These are phyloP conservation scores for Candida silvatica DNA, from an alignment of 805 yeast species.

Conservation along the genomic window DNA sequence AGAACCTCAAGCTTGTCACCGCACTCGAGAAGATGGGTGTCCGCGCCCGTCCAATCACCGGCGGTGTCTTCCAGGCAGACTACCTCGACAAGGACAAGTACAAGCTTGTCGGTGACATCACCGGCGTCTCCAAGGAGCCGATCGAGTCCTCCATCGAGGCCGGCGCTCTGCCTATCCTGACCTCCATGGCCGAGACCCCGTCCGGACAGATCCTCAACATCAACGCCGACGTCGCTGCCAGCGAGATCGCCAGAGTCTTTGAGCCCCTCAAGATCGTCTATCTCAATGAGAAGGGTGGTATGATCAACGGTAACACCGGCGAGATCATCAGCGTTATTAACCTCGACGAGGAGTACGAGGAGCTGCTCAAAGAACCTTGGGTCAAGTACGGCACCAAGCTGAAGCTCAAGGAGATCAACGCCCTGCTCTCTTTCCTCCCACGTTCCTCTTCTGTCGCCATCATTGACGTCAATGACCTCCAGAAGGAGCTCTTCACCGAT, in stretches of 20 bases:
- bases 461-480: conserved; percentile 89
- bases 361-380: conserved; percentile 88
- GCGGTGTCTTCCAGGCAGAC: conserved; percentile 93
- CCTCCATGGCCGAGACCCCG: conserved; percentile 93
- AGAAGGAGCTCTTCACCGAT: conserved; percentile 95
- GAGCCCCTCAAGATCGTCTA: conserved; percentile 97
- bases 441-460: conserved; percentile 97
- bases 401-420: conserved; percentile 94
- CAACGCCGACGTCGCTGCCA: conserved; percentile 98
- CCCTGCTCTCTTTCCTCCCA: conserved; percentile 86
- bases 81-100: conserved; percentile 87
- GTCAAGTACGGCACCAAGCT: conserved; percentile 97
- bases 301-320: conserved; percentile 84
- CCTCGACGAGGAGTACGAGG: conserved; percentile 93
- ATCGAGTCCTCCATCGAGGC: conserved; percentile 92
- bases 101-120: conserved; percentile 86
- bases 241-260: conserved; percentile 92
- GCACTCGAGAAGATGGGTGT: conserved; percentile 96
- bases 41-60: conserved; percentile 96
- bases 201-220: conserved; percentile 96
- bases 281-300: conserved; percentile 96
- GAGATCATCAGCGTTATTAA: conserved; percentile 86
- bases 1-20: conserved; percentile 88
- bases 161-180: conserved; percentile 93
- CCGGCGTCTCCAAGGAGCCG: conserved; percentile 77